A percentile compares a stretch with the other conserved stretches of the same genome.
These are phyloP conservation scores for Colletotrichum paranaense DNA, from an alignment of 2,329 filamentous ascomycete genomes.

Conservation along the genomic window DNA sequence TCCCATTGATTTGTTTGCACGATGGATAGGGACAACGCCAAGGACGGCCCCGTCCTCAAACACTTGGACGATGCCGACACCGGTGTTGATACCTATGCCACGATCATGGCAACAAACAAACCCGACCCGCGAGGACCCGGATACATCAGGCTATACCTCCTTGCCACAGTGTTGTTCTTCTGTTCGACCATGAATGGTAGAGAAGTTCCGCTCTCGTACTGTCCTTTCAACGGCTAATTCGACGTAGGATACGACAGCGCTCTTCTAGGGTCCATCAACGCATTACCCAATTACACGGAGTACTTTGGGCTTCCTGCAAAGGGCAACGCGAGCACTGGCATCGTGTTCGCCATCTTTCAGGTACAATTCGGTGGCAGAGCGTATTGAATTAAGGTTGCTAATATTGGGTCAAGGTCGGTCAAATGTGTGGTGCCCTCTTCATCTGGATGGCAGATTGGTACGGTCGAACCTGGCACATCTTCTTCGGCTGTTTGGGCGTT, in stretches of 20 bases:
- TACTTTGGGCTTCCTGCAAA: slow-evolving; percentile 49
- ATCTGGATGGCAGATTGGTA: slow-evolving; percentile 57
- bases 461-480: slow-evolving; percentile 55
- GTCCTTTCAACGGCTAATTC: neutral
- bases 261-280: slow-evolving; percentile 57
- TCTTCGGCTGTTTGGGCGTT: slow-evolving; percentile 59
- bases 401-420: slow-evolving; percentile 46
- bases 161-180: slow-evolving; percentile 43
- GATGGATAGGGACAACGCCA: slow-evolving; percentile 2
- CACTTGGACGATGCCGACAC: slow-evolving; percentile 26
- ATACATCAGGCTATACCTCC: slow-evolving; percentile 44
- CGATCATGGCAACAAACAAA: slow-evolving; percentile 45
- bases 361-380: neutral
- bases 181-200: slow-evolving; percentile 55
- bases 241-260: slow-evolving; percentile 51
- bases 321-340: slow-evolving; percentile 53
- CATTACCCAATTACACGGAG: slow-evolving; percentile 46
- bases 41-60: slow-evolving; percentile 3
- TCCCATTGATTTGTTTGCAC: neutral
- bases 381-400: neutral
- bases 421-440: slow-evolving; percentile 55
- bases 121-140: slow-evolving; percentile 44
- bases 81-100: slow-evolving; percentile 45
- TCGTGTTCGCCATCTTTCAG: slow-evolving; percentile 57
- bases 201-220: neutral